A percentile compares a stretch with the other conserved stretches of the same genome.
Conservation (phyloP, 805 yeast species). For the Metahyphopichia silvanorum region DNA sequence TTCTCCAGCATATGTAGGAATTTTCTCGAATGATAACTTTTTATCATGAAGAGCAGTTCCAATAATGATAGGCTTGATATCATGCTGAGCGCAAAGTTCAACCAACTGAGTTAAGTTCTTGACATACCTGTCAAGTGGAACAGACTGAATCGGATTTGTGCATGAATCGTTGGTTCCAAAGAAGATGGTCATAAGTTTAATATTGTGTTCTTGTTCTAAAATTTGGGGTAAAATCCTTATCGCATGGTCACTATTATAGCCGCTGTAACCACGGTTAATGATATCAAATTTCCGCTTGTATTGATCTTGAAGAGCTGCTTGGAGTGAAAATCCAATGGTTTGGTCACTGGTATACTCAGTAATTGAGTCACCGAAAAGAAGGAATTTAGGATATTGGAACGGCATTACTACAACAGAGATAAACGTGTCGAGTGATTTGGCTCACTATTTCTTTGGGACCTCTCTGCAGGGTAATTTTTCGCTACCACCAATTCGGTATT, state of each 20-base stretch:
- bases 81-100: conserved; percentile 32
- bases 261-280: conserved; percentile 70
- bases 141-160: conserved; percentile 31
- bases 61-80: conserved; percentile 53
- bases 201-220: conserved; percentile 37
- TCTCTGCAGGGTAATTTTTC: conserved; percentile 1
- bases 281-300: conserved; percentile 67
- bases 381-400: conserved; percentile 36
- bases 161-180: conserved; percentile 77
- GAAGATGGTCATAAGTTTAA: conserved; percentile 55
- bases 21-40: conserved; percentile 27
- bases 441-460: background rate
- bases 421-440: too few species aligned
- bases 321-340: conserved; percentile 40
- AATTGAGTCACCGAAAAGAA: conserved; percentile 71
- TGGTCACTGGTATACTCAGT: conserved; percentile 52
- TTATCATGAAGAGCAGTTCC: conserved; percentile 61
- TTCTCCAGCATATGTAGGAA: too few species aligned
- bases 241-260: conserved; percentile 70
- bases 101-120: conserved; percentile 48
- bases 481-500: background rate
- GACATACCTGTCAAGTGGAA: conserved; percentile 47
- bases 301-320: conserved; percentile 44
- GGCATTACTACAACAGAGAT: too few species aligned
- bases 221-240: conserved; percentile 35